Base-by-base conservation (phyloP, 805 yeast species). In the Candida insectorum region DNA sequence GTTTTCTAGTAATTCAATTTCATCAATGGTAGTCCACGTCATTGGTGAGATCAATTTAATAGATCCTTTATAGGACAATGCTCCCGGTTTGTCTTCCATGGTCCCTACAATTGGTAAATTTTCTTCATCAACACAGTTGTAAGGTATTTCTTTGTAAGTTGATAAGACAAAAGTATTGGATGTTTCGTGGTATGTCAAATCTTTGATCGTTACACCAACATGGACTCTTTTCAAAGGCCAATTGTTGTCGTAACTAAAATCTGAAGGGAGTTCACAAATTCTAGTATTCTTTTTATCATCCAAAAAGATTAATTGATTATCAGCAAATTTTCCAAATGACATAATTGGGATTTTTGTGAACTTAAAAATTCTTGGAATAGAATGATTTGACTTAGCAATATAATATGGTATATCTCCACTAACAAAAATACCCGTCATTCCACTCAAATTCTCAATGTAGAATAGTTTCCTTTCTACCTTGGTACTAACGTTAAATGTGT, bases 11-110 rank as follows among this genome's bases (percentile, higher is more conserved):
- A 85, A 64, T 21, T 75, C 81, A 25, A 80, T 55, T 8, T 73
- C 67, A 49, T 88, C 97, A 43, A 88, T 81, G 0, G 81, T 72
- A 1, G 78, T 60, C 95, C 95, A 87, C 11, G 76, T 78, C 25
- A 65, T 62, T 0, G 96, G 93, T 1, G 91, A 81, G 0, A 89
- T 50, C 28, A 89, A 57, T 33, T 77, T 71, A 4, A 89, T 52
- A 3, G 70, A 64, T 11, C 95, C 83, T 37, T 75, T 73, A 43
- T 64, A 81, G 7, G 78, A 66, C 13, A 49, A 46, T 0, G 93
- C 85, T 26, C 71, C 69, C 0, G 81, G 77, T 22, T 69, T 67
- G 19, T 69, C 71, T 7, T 58, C 61, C 31, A 65, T 63, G 2
- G 67, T 51, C 1, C 91, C 94, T 7, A 75, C 76, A 28, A 82